Evolutionary conservation across 495 filamentous ascomycete genomes (phyloP).

Genomic region (Clavariopsis aquatica): DNA sequence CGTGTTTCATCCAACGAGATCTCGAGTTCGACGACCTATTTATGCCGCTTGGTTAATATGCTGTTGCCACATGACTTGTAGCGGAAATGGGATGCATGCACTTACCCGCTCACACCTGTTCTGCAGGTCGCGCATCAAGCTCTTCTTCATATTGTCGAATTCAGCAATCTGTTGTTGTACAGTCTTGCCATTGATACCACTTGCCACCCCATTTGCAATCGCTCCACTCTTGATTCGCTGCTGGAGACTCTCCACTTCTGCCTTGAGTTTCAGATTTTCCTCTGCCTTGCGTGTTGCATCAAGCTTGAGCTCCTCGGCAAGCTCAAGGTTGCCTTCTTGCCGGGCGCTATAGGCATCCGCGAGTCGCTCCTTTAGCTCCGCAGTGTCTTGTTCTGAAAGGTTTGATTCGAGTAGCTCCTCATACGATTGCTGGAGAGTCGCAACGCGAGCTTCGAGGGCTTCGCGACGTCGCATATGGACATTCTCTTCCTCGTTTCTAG

Average conservation of each 20-base stretch:
- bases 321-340: constrained; percentile 67
- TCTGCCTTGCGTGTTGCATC: constrained; percentile 71
- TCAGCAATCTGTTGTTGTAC: constrained; percentile 96
- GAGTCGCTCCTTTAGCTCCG: constrained; percentile 77
- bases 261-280: constrained; percentile 74
- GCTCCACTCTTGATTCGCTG: constrained; percentile 61
- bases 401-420: constrained; percentile 79
- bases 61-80: constrained; percentile 1
- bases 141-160: constrained; percentile 99
- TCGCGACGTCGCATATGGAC: constrained; percentile 65
- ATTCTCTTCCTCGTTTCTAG: constrained; percentile 61
- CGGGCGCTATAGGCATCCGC: constrained; percentile 73
- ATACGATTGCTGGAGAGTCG: constrained; percentile 74
- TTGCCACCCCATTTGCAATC: constrained; percentile 55
- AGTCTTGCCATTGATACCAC: constrained; percentile 78
- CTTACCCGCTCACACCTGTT: constrained; percentile 88
- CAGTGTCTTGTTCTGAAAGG: constrained; percentile 72
- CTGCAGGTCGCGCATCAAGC: constrained; percentile 95
- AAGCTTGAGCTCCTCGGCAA: constrained; percentile 68
- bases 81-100: constrained; percentile 1
- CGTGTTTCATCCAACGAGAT: constrained; percentile 95
- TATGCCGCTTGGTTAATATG: constrained; percentile 14
- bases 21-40: constrained; percentile 84
- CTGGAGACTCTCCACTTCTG: constrained; percentile 74
- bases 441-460: constrained; percentile 73